Conservation (phyloP, 2,329 filamentous ascomycete species). For the Ophiostoma novo-ulmi region DNA sequence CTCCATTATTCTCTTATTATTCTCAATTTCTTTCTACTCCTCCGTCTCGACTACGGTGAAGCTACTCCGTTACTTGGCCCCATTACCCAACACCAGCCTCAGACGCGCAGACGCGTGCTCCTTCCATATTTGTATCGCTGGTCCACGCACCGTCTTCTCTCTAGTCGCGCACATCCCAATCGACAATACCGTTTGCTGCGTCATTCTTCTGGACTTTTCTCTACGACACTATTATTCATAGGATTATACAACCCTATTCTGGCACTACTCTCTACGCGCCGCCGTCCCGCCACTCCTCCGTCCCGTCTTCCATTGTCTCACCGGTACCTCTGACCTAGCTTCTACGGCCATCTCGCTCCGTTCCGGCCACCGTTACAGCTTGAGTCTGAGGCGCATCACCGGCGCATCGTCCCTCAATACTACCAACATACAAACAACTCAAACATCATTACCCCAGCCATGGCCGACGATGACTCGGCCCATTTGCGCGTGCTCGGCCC, state of each 20-base stretch:
- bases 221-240: not conserved
- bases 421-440: not conserved
- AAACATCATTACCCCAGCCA: constrained; percentile 23
- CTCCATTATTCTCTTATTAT: not conserved
- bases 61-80: not conserved
- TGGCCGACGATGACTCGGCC: constrained; percentile 35
- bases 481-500: constrained; percentile 25
- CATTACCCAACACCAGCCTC: not conserved
- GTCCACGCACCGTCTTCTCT: constrained; percentile 1
- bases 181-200: not conserved
- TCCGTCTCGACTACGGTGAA: constrained; percentile 5
- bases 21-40: not conserved
- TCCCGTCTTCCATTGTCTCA: constrained; percentile 12
- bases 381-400: not conserved
- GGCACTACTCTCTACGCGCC: not conserved
- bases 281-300: not conserved
- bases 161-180: constrained; percentile 4
- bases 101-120: constrained; percentile 11
- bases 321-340: constrained; percentile 4
- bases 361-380: not conserved
- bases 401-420: not conserved
- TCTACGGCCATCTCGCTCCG: not conserved
- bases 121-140: not conserved
- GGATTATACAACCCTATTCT: not conserved
- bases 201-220: not conserved